Evolutionary conservation across 495 filamentous ascomycete genomes (phyloP).

Genomic region (Xylaria nigripes): DNA sequence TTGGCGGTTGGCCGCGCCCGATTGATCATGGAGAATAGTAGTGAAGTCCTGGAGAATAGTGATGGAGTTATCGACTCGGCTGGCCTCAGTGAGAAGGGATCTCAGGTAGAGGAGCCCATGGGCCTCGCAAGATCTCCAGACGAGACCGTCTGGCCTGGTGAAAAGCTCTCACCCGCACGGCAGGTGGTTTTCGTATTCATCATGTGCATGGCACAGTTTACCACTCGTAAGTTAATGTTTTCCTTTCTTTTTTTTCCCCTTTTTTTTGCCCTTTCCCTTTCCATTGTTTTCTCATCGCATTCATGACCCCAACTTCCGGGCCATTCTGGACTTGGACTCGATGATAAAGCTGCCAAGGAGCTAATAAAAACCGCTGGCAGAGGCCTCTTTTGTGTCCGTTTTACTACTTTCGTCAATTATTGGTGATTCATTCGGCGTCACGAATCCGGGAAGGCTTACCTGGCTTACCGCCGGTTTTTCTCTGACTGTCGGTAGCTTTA

Average conservation of each 20-base stretch:
- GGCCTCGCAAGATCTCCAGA: constrained; percentile 2
- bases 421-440: constrained; percentile 12
- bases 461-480: constrained; percentile 50
- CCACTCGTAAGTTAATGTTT: constrained; percentile 2
- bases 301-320: too few relatives aligned
- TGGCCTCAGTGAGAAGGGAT: background rate
- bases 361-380: background rate
- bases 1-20: too few relatives aligned
- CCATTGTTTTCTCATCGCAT: too few relatives aligned
- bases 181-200: constrained; percentile 8
- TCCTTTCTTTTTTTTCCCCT: background rate
- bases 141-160: constrained; percentile 6
- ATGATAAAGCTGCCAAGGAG: too few relatives aligned
- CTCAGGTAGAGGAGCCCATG: background rate
- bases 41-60: background rate
- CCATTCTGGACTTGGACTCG: too few relatives aligned
- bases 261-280: background rate
- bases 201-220: constrained; percentile 11
- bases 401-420: constrained; percentile 23
- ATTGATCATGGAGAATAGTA: too few relatives aligned
- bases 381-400: constrained; percentile 11
- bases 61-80: background rate
- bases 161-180: constrained; percentile 5
- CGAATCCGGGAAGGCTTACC: constrained; percentile 19
- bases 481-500: constrained; percentile 53